A percentile compares a stretch with the other conserved stretches of the same genome.
Evolutionary conservation across 1,284 basidiomycete species (phyloP).

Genomic region (Leucoagaricus sp.): DNA sequence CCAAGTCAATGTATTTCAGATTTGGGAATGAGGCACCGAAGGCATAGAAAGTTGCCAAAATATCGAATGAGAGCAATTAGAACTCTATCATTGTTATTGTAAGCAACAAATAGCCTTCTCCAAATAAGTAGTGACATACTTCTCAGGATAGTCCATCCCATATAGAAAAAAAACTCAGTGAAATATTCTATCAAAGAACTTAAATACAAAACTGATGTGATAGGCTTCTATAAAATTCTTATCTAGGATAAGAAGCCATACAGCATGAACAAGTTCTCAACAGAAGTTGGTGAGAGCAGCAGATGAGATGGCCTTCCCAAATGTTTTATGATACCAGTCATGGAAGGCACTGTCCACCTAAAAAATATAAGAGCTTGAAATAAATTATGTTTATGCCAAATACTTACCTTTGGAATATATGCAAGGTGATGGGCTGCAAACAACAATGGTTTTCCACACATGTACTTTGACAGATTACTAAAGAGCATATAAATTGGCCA

Average conservation of each 20-base stretch:
- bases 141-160: slow-evolving; percentile 7
- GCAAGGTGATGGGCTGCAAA: slow-evolving; percentile 16
- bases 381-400: background rate
- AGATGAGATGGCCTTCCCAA: background rate
- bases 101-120: background rate
- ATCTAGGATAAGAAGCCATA: background rate
- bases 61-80: background rate
- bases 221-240: slow-evolving; percentile 2
- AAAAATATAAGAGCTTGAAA: background rate
- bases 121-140: slow-evolving; percentile 2
- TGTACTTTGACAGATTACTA: slow-evolving; percentile 29
- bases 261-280: slow-evolving; percentile 6
- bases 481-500: slow-evolving; percentile 32
- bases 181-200: background rate
- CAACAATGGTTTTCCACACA: slow-evolving; percentile 16
- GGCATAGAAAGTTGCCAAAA: background rate
- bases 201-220: background rate
- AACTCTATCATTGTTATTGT: background rate
- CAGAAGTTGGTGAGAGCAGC: background rate
- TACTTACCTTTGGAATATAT: slow-evolving; percentile 17
- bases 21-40: background rate
- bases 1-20: too few relatives aligned
- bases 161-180: slow-evolving; percentile 8
- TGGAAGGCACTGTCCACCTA: slow-evolving; percentile 8
- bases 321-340: background rate